Percentiles rank a stretch among this genome's conserved stretches.
These are phyloP conservation scores for Debaryomyces nepalensis DNA, from an alignment of 1,139 yeast species.

Conservation along the genomic window DNA sequence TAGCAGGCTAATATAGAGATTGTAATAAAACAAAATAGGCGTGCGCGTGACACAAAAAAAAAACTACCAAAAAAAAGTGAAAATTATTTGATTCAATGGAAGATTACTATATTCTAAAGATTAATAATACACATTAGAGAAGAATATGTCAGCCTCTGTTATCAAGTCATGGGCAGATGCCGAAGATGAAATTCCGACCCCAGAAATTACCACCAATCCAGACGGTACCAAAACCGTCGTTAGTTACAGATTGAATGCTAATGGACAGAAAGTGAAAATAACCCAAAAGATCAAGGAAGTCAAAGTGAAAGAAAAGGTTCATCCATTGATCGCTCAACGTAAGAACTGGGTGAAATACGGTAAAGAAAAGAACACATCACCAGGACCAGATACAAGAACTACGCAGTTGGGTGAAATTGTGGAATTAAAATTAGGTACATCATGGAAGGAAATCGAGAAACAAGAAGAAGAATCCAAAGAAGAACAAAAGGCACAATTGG, in stretches of 20 bases:
- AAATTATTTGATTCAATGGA: constrained; percentile 16
- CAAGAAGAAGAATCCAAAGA: constrained; percentile 63
- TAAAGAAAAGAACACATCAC: constrained; percentile 70
- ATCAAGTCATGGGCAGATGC: constrained; percentile 70
- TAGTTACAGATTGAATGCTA: constrained; percentile 73
- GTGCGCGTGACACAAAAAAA: constrained; percentile 18
- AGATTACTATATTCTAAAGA: constrained; percentile 2
- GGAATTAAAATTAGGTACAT: constrained; percentile 65
- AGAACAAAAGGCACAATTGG: constrained; percentile 53
- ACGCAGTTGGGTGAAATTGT: constrained; percentile 91
- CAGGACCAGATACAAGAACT: constrained; percentile 88
- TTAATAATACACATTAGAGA: constrained; percentile 6
- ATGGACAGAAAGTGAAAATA: constrained; percentile 84
- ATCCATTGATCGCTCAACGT: constrained; percentile 73
- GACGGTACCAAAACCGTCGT: constrained; percentile 92
- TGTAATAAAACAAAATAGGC: background rate
- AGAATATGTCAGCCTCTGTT: constrained; percentile 42
- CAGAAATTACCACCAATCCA: constrained; percentile 73
- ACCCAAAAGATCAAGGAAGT: constrained; percentile 85
- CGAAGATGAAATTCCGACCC: constrained; percentile 65
- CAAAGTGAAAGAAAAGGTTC: constrained; percentile 79
- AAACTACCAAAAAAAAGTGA: constrained; percentile 16
- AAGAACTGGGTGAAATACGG: constrained; percentile 84
- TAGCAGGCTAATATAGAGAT: background rate
- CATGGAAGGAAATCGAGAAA: constrained; percentile 71